Evolutionary conservation across 2,329 filamentous ascomycete species (phyloP).

Genomic region (Aspergillus tubingensis): DNA sequence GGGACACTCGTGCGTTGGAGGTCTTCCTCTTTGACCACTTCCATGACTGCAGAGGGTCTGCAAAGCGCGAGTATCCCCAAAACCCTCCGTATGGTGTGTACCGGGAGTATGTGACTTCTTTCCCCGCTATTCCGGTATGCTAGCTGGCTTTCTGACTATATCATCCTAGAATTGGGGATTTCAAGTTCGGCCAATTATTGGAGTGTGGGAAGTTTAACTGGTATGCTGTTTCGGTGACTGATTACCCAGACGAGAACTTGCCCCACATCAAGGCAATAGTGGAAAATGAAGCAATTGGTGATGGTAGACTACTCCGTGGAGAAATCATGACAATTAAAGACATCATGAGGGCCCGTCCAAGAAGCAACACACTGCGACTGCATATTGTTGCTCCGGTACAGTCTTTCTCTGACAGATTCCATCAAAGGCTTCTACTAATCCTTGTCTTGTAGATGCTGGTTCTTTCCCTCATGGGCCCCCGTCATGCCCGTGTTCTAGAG

Average conservation of each 20-base stretch:
- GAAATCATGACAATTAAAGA: constrained; percentile 12
- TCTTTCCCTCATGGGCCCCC: constrained; percentile 12
- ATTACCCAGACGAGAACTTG: background rate
- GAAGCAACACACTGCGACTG: constrained; percentile 6
- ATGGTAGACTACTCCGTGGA: constrained; percentile 8
- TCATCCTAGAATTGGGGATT: constrained; percentile 2
- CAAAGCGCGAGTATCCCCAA: background rate
- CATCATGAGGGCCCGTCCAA: constrained; percentile 10
- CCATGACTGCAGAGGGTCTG: background rate
- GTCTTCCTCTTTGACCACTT: constrained; percentile 1
- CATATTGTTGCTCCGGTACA: constrained; percentile 15
- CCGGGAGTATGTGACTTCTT: background rate
- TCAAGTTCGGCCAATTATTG: constrained; percentile 5
- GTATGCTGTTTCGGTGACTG: constrained; percentile 2
- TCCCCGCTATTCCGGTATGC: background rate
- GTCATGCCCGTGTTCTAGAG: constrained; percentile 8
- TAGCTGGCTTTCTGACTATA: background rate
- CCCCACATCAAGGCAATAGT: constrained; percentile 10
- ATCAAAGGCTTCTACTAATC: background rate
- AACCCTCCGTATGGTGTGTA: background rate
- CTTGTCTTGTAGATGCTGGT: constrained; percentile 6
- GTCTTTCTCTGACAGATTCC: background rate
- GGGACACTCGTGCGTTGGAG: constrained; percentile 4
- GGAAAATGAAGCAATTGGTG: background rate
- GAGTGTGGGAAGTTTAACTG: background rate